Evolutionary conservation across 2,329 filamentous ascomycete species (phyloP), one percentile per base, ranked within the genome.

Genomic region (Conoideocrella luteorostrata): DNA sequence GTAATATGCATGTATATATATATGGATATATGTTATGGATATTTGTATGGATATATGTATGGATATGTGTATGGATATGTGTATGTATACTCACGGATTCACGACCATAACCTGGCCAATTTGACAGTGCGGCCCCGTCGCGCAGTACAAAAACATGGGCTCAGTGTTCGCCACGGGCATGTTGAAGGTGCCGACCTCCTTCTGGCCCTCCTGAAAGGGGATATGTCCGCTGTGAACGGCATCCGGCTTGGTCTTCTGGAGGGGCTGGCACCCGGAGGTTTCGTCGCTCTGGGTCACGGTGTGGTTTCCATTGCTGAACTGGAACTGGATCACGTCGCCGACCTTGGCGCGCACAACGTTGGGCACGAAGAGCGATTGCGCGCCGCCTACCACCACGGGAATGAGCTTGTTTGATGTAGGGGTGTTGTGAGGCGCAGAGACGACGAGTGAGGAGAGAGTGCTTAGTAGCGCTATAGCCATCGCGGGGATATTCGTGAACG

Each of bases 81-180:
- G n/a, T n/a, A n/a, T n/a, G n/a, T n/a, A n/a, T 18, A 39, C 63
- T 47, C 44, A 67, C 65, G 68, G 67, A 46, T 77, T 77, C 30
- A 77, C 66, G 5, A 73, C 64, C 59, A 73, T 67, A 22, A 71
- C 65, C 62, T 76, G 74, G 7, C 72, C 73, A 7, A 53, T 54
- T 51, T 74, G 67, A 36, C 74, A 77, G 46, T 77, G 72, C 3
- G 65, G 66, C 0, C 60, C 65, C 3, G 68, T 68, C 1, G 71
- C 69, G 45, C 73, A 77, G 54, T 76, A 77, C 24, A 73, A 48
- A 55, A 71, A 77, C 46, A 75, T 67, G 5, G 72, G 63, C 2
- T 68, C 61, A 0, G 66, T 62, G 45, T 60, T 64, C 22, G 63
- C 65, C 15, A 77, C 55, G 10, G 63, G 61, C 54, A 77, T 64